Percentiles rank a stretch among this genome's conserved stretches.
Evolutionary conservation across 2,329 filamentous ascomycete species (phyloP).

Genomic region (Talaromyces sp.): DNA sequence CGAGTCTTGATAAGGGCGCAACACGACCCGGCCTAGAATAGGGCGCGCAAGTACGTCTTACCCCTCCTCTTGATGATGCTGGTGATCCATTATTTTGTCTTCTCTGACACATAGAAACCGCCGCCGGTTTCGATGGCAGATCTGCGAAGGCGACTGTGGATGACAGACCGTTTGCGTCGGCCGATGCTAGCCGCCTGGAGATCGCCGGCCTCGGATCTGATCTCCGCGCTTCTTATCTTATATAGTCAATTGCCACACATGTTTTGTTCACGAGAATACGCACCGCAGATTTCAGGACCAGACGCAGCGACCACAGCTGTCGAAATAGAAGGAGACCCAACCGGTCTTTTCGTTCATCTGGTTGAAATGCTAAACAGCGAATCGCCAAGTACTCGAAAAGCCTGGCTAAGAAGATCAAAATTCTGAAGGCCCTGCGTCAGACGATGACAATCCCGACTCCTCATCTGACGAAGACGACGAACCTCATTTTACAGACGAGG

Average conservation of each 20-base stretch:
- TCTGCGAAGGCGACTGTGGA: background rate
- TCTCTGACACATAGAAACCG: background rate
- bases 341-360: no score
- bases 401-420: no score
- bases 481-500: no score
- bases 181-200: background rate
- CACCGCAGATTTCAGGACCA: no score
- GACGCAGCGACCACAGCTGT: no score
- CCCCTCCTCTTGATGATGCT: background rate
- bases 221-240: background rate
- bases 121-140: background rate
- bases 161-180: background rate
- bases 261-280: no score
- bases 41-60: background rate
- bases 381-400: no score
- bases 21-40: background rate
- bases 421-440: no score
- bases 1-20: background rate
- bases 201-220: background rate
- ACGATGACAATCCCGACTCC: no score
- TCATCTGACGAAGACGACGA: no score
- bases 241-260: background rate
- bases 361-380: no score
- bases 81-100: background rate
- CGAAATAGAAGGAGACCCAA: no score